Base-by-base conservation (phyloP, 2,329 filamentous ascomycete genomes). In the Aurifilum marmelostoma region DNA sequence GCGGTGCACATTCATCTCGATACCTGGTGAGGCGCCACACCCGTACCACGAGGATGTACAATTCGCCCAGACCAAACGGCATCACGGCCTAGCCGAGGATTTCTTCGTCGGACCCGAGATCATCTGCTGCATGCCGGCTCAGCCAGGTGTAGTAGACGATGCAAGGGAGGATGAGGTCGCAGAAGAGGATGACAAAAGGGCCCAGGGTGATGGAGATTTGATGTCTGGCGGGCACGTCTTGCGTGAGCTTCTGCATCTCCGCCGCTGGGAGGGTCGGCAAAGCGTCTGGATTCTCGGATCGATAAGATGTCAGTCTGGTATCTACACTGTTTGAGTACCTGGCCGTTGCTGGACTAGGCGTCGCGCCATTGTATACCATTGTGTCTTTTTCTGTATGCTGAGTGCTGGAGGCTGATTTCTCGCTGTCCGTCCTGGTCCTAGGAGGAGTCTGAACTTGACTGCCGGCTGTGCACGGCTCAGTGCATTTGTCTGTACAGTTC, bases 51-150 rank as follows among this genome's bases (percentile, higher is more conserved):
- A 70, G 69, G 7, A 70, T 70, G 32, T 68, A 70, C 7, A 63
- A 52, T 58, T 70, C 79, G 60, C 76, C 80, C 77, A 78, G 77
- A 77, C 77, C 80, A 75, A 77, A 77, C 69, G 77, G 82, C 41
- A 83, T 92, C 52, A 77, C 92, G 66, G 87, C 87, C 2, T 88
- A 91, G 67, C 82, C 95, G 76, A 93, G 91, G 83, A 92, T 63
- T 18, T 70, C 69, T 54, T 68, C 62, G 39, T 68, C 63, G 58
- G 58, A 68, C 9, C 32, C 63, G 16, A 63, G 65, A 11, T 62
- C 65, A 1, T 39, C 24, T 11, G 29, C 14, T 37, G 32, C n/a
- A 27, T 63, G 47, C 14, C n/a, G n/a, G 43, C 60, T 7, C n/a
- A 56, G 52, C 63, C 69, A 70, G 50, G 32, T 27, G 63, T 70